These are phyloP conservation scores for Cryptococcus sp. DNA, from an alignment of 1,284 basidiomycete species.

Conservation along the genomic window DNA sequence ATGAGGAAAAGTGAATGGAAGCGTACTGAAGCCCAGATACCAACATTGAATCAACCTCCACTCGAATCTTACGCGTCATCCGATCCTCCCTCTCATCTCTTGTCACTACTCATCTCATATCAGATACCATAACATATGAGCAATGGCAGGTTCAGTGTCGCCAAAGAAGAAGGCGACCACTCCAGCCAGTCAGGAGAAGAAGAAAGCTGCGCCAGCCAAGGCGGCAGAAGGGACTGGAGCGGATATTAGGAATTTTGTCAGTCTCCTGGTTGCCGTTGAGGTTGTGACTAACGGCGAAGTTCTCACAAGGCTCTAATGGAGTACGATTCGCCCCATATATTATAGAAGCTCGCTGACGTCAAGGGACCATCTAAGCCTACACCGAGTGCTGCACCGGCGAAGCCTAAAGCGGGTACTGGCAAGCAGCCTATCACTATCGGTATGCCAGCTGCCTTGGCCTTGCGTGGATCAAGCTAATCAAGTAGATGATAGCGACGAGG, in stretches of 20 bases:
- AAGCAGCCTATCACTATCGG: conserved; percentile 37
- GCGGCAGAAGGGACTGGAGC: conserved; percentile 2
- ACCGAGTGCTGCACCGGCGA: background rate
- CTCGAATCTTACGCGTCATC: conserved; percentile 4
- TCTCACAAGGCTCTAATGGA: conserved; percentile 7
- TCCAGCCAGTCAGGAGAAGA: conserved; percentile 13
- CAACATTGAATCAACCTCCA: background rate
- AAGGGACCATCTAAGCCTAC: conserved; percentile 8
- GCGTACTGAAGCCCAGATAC: background rate
- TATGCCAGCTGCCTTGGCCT: conserved; percentile 7
- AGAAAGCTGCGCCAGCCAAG: conserved; percentile 5
- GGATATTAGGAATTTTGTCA: conserved; percentile 18
- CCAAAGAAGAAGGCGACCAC: conserved; percentile 9
- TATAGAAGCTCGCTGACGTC: conserved; percentile 1
- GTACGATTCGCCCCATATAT: too few relatives aligned
- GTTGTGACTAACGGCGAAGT: conserved; percentile 2
- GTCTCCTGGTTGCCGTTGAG: conserved; percentile 14
- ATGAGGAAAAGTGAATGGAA: too few relatives aligned
- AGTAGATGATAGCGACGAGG: conserved; percentile 41
- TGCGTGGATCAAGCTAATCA: background rate
- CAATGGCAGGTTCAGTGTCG: conserved; percentile 7
- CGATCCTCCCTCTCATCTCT: background rate
- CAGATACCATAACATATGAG: background rate
- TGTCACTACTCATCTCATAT: background rate
- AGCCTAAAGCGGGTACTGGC: conserved; percentile 17